Evolutionary conservation across 371 early-diverging fungal genomes (phyloP), one percentile per base, ranked within the genome.

Genomic region (Mortierella sp.): DNA sequence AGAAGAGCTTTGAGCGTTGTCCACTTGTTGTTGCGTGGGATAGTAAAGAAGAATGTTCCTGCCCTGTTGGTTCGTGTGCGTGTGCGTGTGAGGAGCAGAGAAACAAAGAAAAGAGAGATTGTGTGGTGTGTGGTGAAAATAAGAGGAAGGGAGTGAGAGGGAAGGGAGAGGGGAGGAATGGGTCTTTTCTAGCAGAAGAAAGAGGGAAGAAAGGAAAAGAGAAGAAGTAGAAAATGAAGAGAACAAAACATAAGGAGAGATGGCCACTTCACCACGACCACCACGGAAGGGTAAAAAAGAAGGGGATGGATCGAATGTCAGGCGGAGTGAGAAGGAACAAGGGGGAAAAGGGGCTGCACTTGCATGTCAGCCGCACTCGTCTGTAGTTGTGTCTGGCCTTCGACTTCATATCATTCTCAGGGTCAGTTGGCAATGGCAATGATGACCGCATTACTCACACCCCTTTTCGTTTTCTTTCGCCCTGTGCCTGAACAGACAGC

Each of bases 301-400:
- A 34, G 64, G 64, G 64, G 64, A 64, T 57, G 74, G 55, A 71
- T 72, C 40, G 59, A 71, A 72, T 31, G 55, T 48, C 24, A 69
- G 71, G 40, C 26, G 67, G 71, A 54, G 59, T 54, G 71, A 71
- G 51, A 79, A 55, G 50, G 48, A 55, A 40, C 50, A 26, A 64
- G 24, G 40, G 21, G 48, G 57, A 48, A 59, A 37, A 69, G 73
- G 73, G 51, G 59, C 19, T 37, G 26, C 19, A 51, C 50, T 13
- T 40, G n/a, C 16, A 26, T 67, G 55, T 73, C 78, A 72, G 76
- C 59, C 73, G 79, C 59, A 73, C 73, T 59, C n/a, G n/a, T n/a
- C n/a, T n/a, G n/a, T n/a, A n/a, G n/a, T n/a, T n/a, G n/a, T n/a
- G n/a, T n/a, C n/a, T n/a, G n/a, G n/a, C n/a, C n/a, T n/a, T n/a